Conservation (phyloP, 2,329 filamentous ascomycete genomes). For the Paracoccidioides brasiliensis region DNA sequence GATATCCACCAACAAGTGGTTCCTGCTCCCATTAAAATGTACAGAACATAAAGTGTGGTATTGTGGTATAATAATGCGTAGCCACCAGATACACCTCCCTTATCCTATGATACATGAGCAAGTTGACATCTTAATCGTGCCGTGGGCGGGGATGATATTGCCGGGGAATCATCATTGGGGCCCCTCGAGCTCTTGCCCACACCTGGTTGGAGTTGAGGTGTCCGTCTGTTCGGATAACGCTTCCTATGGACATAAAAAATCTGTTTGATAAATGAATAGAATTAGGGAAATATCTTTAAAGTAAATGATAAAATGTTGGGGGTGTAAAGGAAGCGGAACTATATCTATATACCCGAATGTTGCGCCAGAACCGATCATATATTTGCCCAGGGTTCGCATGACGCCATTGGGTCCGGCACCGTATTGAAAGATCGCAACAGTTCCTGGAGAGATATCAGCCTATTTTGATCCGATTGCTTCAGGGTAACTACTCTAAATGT, state of each 20-base stretch:
- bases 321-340: neutral
- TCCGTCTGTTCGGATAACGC: slow-evolving; percentile 84
- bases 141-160: slow-evolving; percentile 17
- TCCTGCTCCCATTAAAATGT: slow-evolving; percentile 3
- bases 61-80: slow-evolving; percentile 1
- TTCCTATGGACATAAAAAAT: slow-evolving; percentile 99
- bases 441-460: slow-evolving; percentile 43
- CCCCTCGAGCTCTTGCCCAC: slow-evolving; percentile 60
- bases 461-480: slow-evolving; percentile 2
- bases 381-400: slow-evolving; percentile 87
- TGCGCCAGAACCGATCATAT: slow-evolving; percentile 87
- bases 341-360: slow-evolving; percentile 68
- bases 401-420: slow-evolving; percentile 88
- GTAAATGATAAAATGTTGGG: neutral
- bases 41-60: neutral
- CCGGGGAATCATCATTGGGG: slow-evolving; percentile 55
- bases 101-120: slow-evolving; percentile 4
- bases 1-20: neutral
- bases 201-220: slow-evolving; percentile 62
- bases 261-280: slow-evolving; percentile 23
- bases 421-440: slow-evolving; percentile 88
- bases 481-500: neutral
- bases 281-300: slow-evolving; percentile 23
- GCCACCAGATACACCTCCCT: neutral
- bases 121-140: neutral